Conservation (phyloP, 164 flowering plant species). For the Stephania japonica region DNA sequence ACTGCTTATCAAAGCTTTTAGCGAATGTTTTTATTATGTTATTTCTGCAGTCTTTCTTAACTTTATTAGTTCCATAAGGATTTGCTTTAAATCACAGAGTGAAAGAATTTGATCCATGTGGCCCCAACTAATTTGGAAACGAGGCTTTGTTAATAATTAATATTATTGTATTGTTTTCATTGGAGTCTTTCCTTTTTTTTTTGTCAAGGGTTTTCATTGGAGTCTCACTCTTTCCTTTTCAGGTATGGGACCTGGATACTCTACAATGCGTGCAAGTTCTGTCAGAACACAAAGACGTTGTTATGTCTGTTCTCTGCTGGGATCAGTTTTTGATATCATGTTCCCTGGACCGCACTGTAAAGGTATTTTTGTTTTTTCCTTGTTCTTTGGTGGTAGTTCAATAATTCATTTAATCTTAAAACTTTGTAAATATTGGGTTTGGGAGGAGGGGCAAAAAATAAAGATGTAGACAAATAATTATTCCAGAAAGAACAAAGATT, state of each 20-base stretch:
- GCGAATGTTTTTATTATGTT: not conserved
- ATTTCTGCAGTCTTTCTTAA: not conserved
- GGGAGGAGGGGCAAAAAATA: not conserved
- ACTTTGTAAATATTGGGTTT: not conserved
- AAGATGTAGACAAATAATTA: not conserved
- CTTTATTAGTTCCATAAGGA: not conserved
- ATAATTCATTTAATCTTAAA: no score
- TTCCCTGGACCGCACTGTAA: slow-evolving; percentile 80
- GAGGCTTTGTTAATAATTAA: no score
- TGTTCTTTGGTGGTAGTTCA: not conserved
- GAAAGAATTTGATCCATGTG: no score
- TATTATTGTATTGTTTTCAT: not conserved
- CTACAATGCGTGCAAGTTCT: slow-evolving; percentile 79
- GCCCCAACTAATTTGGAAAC: no score
- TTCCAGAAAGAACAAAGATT: not conserved
- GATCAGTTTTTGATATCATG: slow-evolving; percentile 84
- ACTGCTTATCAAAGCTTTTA: not conserved
- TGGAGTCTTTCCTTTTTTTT: not conserved
- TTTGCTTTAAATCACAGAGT: not conserved
- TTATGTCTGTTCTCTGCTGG: slow-evolving; percentile 95
- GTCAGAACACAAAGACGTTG: slow-evolving; percentile 69
- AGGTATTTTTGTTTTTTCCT: slow-evolving; percentile 36
- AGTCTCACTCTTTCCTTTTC: slow-evolving; percentile 16
- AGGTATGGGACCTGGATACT: slow-evolving; percentile 78
- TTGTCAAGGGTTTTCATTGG: not conserved